Base-by-base conservation (phyloP, 257 asterid genomes). In the Thymus quinquecostatus region DNA sequence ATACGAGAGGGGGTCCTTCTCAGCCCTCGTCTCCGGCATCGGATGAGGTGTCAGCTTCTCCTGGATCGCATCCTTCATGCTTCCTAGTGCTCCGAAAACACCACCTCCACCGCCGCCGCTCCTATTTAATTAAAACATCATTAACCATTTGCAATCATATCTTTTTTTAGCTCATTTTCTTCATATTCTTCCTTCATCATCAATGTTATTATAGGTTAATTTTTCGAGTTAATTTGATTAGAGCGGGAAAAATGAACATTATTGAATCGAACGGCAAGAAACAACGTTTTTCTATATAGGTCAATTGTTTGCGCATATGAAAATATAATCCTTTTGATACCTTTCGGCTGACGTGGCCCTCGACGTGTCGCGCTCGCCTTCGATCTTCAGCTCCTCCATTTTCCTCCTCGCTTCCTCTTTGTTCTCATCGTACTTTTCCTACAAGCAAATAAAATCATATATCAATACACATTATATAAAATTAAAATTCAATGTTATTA, bases 341-440 rank as follows among this genome's bases (percentile, higher is more conserved):
- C 69, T 44, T 28, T 64, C 69, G 0, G 55, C 68, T 7, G 68
- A 63, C 29, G 68, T 63, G 21, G 70, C 83, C 49, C 76, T 69
- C 14, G 21, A 68, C 0, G 76, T 83, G 4, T 80, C 82, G 6
- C 72, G 38, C 61, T 79, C 83, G 1, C 78, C 81, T 66, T 69
- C 77, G 0, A 84, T 82, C 43, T 66, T 84, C 87, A 84, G 12
- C n/a, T 84, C 97, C 0, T 83, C 87, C 88, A 83, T 86, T 80
- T 80, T 86, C 10, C 79, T 61, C 32, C 79, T 78, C 0, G 89
- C 83, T 64, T 84, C 91, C n/a, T 86, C 92, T 78, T 81, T 87
- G 0, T 72, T 75, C 10, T 62, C 84, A 10, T 86, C 64, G 27
- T 83, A 83, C 41, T 82, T 83, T 10, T 56, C 95, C 96, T 89